Evolutionary conservation across 1,139 yeast genomes (phyloP), one percentile per base, ranked within the genome.

Genomic region (Blastobotrys elegans): DNA sequence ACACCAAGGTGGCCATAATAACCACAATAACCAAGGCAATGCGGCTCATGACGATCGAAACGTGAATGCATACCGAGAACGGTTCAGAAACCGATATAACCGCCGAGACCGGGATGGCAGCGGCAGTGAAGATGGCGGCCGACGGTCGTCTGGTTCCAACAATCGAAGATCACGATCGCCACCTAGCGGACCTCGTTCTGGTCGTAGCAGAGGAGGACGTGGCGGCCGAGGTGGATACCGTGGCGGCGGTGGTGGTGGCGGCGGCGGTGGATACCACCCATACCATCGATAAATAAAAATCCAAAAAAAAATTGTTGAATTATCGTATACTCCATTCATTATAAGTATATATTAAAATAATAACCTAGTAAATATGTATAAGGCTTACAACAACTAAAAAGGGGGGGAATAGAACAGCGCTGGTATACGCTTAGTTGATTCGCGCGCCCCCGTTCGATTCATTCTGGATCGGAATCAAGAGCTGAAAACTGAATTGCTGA

Each of bases 161-260:
- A 36, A 30, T 29, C 52, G 63, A 38, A 55, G 62, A 14, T 60
- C 64, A 13, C 52, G 61, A 17, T 60, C 65, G 3, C 64, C 65
- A 6, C 60, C 64, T 11, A 49, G 55, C 4, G 60, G 65, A 1
- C 59, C 63, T 5, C 52, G 65, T 24, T 56, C 65, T 8, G 58
- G 62, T 10, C 46, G 63, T 40, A n/a, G n/a, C n/a, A 59, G 62
- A 18, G 54, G 57, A 32, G 48, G 53, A 29, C 60, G 66, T 33
- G 55, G 62, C 6, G 56, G 56, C 29, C 42, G 55, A 30, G 50
- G 55, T 6, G 44, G 41, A 33, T 49, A 49, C 22, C 48, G 54
- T 27, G 49, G 57, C 31, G 49, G 56, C 13, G 18, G 18, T 22
- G 40, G 40, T n/a, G 40, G 40, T 21, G 26, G 39, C 7, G 55